Evolutionary conservation across 2,329 filamentous ascomycete genomes (phyloP), one percentile per base, ranked within the genome.

Genomic region (Ascochyta fabae): DNA sequence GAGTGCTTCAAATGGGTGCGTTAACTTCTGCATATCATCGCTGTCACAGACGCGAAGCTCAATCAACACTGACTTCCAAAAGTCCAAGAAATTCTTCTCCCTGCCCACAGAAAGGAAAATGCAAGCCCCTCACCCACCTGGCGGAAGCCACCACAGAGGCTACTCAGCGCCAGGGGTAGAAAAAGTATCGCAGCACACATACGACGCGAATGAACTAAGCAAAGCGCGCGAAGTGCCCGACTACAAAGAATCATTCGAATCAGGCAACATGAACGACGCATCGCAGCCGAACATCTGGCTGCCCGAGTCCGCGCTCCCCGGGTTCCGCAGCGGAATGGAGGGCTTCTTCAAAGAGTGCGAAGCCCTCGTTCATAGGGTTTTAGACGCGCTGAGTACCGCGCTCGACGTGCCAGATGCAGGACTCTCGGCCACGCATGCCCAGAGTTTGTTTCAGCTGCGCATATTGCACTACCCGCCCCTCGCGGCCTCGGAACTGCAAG

Each of bases 261-360:
- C 36, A 46, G 72, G 73, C 8, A 75, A 75, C 50, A 19, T 52
- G 4, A 47, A 58, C 19, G 72, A 75, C 39, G 26, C 35, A 4
- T 16, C 54, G 2, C 72, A 75, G 48, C 72, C 73, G 9, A 80
- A 79, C 60, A 75, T 78, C 48, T 80, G 77, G 77, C 60, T 70
- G 0, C 72, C 75, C 0, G 75, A 78, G 7, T 61, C 69, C 4
- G 60, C 60, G n/a, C 62, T 79, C 4, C 75, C 75, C 0, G 76
- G 77, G 1, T 79, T 79, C 61, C 64, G 70, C 1, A 12, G 47
- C 0, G 70, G 64, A 44, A 64, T 73, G 60, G 59, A 72, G 43
- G 16, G 22, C 3, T 72, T 68, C 58, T 74, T 74, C 49, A n/a
- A 42, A 3, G 22, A 40, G 15, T 69, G 69, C 51, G 29, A 51